Percentiles rank a stretch among this genome's conserved stretches.
phyloP scores from a whole-genome alignment of 257 asterid species.

The Nicotiana undulata region DNA sequence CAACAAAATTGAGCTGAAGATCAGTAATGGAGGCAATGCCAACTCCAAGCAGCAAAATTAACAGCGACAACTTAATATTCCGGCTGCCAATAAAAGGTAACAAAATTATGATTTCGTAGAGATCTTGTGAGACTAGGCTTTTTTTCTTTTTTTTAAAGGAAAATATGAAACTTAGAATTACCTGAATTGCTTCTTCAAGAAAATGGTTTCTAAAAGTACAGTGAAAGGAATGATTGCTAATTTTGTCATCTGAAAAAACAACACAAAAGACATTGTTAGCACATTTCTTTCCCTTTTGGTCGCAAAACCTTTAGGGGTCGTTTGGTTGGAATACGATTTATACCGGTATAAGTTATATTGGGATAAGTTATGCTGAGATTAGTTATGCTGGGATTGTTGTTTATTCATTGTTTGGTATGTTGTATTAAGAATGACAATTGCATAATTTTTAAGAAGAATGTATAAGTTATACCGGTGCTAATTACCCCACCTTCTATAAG shows the following conservation, averaged over 20 bases:
- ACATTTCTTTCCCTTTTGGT: background rate
- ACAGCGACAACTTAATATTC: conserved; percentile 58
- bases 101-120: background rate
- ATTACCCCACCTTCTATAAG: no score
- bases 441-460: no score
- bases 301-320: no score
- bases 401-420: no score
- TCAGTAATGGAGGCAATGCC: conserved; percentile 87
- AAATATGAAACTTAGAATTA: background rate
- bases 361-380: no score
- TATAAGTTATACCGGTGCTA: no score
- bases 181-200: conserved; percentile 81
- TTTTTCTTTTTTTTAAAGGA: background rate
- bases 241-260: conserved; percentile 66
- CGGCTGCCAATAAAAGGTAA: conserved; percentile 36
- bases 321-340: no score
- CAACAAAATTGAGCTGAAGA: conserved; percentile 83
- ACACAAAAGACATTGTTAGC: background rate
- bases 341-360: no score
- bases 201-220: conserved; percentile 65
- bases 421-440: no score
- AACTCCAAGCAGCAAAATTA: conserved; percentile 62
- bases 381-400: no score
- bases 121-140: background rate
- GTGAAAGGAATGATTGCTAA: conserved; percentile 93